A percentile compares a stretch with the other conserved stretches of the same genome.
Conservation (phyloP, 306 rosid species). For the Acmispon strigosus region DNA sequence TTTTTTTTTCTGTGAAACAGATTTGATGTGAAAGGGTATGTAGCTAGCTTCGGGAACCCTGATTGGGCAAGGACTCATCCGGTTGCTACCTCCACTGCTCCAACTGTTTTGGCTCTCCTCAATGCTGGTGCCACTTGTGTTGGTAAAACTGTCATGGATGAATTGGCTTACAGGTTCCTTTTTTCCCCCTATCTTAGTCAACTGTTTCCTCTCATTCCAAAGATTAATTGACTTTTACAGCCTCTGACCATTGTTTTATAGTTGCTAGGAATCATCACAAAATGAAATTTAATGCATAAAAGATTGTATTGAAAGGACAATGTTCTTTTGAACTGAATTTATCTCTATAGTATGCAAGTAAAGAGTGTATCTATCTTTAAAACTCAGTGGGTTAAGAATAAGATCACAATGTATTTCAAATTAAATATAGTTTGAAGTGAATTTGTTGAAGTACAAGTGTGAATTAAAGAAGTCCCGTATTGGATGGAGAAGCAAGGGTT, state of each 20-base stretch:
- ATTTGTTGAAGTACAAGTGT: too few species aligned
- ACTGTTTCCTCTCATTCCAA: neutral
- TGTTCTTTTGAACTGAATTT: neutral
- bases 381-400: neutral
- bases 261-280: neutral
- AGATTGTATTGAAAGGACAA: neutral
- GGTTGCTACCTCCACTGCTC: slow-evolving; percentile 67
- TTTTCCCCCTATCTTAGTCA: neutral
- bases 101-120: slow-evolving; percentile 48
- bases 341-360: neutral
- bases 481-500: too few species aligned
- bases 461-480: too few species aligned
- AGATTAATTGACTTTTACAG: neutral
- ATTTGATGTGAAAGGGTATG: slow-evolving; percentile 75
- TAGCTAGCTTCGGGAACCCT: slow-evolving; percentile 85
- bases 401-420: neutral
- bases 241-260: neutral
- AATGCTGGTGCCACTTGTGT: slow-evolving; percentile 76
- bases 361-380: neutral
- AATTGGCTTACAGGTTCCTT: slow-evolving; percentile 82
- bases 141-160: slow-evolving; percentile 92
- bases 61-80: slow-evolving; percentile 91
- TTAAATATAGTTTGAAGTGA: neutral
- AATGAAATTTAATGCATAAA: neutral
- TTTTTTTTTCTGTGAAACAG: slow-evolving; percentile 27